These are phyloP conservation scores for Brassica balearica DNA, from an alignment of 441 rosid genomes.

Conservation along the genomic window DNA sequence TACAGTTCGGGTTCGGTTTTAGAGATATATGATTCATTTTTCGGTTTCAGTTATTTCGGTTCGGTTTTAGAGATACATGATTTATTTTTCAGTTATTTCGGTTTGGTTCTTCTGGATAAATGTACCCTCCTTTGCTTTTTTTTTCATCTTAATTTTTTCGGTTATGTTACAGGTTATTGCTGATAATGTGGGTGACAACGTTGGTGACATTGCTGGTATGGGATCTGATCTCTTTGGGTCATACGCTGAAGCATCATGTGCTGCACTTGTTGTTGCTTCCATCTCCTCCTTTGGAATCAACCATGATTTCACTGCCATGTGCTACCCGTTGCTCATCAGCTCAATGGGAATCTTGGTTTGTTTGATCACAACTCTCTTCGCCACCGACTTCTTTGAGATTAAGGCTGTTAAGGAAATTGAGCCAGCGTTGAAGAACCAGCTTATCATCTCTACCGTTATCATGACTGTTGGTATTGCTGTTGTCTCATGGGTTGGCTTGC, in stretches of 20 bases:
- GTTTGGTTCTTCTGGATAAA: too few species aligned
- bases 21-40: too few species aligned
- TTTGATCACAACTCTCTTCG: slow-evolving; percentile 84
- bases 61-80: too few species aligned
- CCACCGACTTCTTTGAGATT: slow-evolving; percentile 86
- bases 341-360: slow-evolving; percentile 88
- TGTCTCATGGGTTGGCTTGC: slow-evolving; percentile 78
- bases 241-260: slow-evolving; percentile 92
- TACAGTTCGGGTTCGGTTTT: too few species aligned
- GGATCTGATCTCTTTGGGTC: slow-evolving; percentile 98
- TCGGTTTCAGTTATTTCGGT: too few species aligned
- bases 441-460: slow-evolving; percentile 75
- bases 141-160: too few species aligned
- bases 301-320: slow-evolving; percentile 84
- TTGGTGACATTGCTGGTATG: slow-evolving; percentile 99
- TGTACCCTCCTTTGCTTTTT: too few species aligned
- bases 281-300: slow-evolving; percentile 92
- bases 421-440: slow-evolving; percentile 85
- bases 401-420: slow-evolving; percentile 86
- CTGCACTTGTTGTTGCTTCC: slow-evolving; percentile 88
- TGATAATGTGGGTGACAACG: slow-evolving; percentile 96
- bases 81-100: too few species aligned
- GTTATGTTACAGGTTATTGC: slow-evolving; percentile 69
- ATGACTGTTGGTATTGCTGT: slow-evolving; percentile 86
- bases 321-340: slow-evolving; percentile 79